Evolutionary conservation across 352 stramenopile species (phyloP).

Genomic region (Achlya hypogyna): DNA sequence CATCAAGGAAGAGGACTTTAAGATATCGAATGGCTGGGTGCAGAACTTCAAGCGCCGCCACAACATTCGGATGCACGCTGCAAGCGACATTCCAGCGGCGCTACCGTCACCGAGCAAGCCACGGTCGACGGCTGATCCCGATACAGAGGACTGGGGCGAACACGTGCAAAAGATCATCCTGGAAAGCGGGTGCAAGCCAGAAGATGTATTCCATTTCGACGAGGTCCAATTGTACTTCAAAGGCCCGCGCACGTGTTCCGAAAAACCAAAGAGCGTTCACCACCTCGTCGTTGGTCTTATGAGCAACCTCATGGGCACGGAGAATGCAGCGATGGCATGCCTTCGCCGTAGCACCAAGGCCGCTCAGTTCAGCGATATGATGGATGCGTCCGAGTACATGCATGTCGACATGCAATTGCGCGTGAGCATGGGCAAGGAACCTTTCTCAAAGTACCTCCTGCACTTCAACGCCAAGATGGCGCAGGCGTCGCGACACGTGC

Average conservation of each 20-base stretch:
- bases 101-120: neutral
- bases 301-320: neutral
- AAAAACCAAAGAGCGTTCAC: neutral
- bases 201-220: conserved; percentile 17
- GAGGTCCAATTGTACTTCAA: conserved; percentile 12
- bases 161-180: conserved; percentile 9
- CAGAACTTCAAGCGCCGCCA: conserved; percentile 21
- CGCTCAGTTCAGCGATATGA: conserved; percentile 6
- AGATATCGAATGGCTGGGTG: conserved; percentile 21
- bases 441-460: conserved; percentile 16
- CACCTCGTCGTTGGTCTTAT: conserved; percentile 8
- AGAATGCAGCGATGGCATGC: neutral
- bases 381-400: conserved; percentile 12
- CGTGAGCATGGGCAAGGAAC: conserved; percentile 9
- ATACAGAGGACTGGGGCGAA: neutral
- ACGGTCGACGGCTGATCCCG: neutral
- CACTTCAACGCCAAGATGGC: conserved; percentile 15
- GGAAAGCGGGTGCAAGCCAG: conserved; percentile 5
- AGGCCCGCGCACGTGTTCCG: neutral
- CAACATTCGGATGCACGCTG: conserved; percentile 15
- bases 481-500: neutral
- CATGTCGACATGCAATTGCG: conserved; percentile 2
- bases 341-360: neutral
- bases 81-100: neutral
- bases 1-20: conserved; percentile 21